phyloP scores from a whole-genome alignment of 2,329 filamentous ascomycete genomes.

The Aureobasidium sp. region DNA sequence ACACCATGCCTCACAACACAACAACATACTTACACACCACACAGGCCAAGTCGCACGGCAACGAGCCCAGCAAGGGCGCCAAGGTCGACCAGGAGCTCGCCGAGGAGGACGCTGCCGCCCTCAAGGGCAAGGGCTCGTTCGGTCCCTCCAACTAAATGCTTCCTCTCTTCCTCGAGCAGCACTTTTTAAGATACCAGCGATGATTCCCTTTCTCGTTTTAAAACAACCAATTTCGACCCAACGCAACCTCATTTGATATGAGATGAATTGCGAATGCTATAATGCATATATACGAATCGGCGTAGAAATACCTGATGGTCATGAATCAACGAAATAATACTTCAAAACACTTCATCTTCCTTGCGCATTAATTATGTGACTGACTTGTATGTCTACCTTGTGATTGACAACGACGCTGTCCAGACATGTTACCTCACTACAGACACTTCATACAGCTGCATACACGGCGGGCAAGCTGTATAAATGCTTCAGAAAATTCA shows the following conservation, averaged over 20 bases:
- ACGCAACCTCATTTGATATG: conserved; percentile 5
- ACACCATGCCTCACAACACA: neutral
- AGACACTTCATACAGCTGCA: neutral
- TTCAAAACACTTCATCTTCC: neutral
- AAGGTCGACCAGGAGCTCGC: conserved; percentile 61
- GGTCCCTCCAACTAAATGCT: conserved; percentile 22
- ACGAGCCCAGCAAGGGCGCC: conserved; percentile 63
- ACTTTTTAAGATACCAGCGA: neutral
- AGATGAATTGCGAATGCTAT: neutral
- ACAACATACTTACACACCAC: neutral
- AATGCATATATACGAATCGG: conserved; percentile 11
- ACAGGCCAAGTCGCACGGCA: conserved; percentile 57
- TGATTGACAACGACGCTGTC: neutral
- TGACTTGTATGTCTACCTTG: neutral
- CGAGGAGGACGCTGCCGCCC: conserved; percentile 56
- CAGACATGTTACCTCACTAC: neutral
- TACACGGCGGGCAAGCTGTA: neutral
- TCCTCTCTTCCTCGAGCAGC: neutral
- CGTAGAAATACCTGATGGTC: conserved; percentile 13
- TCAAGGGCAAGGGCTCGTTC: conserved; percentile 51
- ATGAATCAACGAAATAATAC: conserved; percentile 12
- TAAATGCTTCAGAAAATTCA: neutral
- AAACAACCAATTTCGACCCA: conserved; percentile 5
- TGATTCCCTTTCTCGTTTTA: conserved; percentile 9
- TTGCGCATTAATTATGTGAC: neutral